Evolutionary conservation across 352 stramenopile species (phyloP), one percentile per base, ranked within the genome.

Genomic region (Pythium apleroticum): DNA sequence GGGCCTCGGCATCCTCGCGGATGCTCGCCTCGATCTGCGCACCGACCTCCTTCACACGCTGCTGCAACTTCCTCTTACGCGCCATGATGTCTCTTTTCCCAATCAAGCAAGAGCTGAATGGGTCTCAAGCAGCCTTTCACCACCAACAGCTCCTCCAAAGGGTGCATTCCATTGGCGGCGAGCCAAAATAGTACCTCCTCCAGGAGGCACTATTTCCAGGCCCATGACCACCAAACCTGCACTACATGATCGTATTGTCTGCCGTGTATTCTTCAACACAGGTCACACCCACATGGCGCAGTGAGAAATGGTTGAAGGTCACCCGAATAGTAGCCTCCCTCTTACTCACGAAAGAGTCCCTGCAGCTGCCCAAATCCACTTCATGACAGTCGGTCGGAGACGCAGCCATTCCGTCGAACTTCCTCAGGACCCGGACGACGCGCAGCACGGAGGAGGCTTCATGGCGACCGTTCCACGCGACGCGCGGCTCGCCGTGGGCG

Each of bases 21-120:
- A 95, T 93, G 58, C 76, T 91, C 52, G 76, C 80, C 66, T 95
- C 87, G 57, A 95, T 77, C 63, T 89, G 69, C 45, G 68, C 77
- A 53, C 87, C 87, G n/a, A 95, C 61, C 43, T 69, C 73, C 69
- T 86, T 72, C 17, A 88, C 60, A 63, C 84, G 84, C 80, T 90
- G 80, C 66, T 88, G 75, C 64, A 86, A 72, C 65, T 78, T 76
- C 20, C 81, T 74, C 68, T 82, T 85, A 9, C 68, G 63, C 25
- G 68, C 80, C 81, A 89, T 89, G 39, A 15, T 68, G 52, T 30
- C 49, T 58, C 20, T 60, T 7, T 12, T 52, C 31, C 49, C 57
- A 61, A 31, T 12, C 33, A 41, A 60, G 27, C 27, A 39, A 15
- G 24, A 33, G 53, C 64, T 54, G 71, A 54, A 69, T 65, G 52